Base-by-base conservation (phyloP, 2,329 filamentous ascomycete species). In the Fusarium solani-melongenae region DNA sequence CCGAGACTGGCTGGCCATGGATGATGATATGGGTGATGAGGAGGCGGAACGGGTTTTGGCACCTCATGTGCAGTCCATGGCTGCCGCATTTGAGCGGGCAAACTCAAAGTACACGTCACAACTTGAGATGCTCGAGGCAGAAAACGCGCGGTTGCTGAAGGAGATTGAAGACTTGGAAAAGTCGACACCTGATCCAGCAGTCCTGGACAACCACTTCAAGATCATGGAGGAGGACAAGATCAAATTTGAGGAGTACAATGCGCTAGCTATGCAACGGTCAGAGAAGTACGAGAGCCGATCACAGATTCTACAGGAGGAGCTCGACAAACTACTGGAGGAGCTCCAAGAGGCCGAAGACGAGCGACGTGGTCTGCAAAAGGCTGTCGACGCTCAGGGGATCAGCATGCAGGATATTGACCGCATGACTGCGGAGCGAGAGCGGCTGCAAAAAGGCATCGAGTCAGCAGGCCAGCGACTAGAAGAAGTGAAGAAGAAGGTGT, bases 361-460 rank as follows among this genome's bases (percentile, higher is more conserved):
- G 81, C 91, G 94, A 70, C 86, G 90, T 46, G 88, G 89, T 33
- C 88, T 99, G 11, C 96, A 98, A 81, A 91, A 92, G 67, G 92
- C 93, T 33, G 95, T 99, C 31, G 96, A 98, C 82, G 92, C 93
- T 76, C 94, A 97, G 80, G 96, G 96, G 3, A 95, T 99, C 81
- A 97, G 95, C 78, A 97, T 98, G 84, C 93, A 96, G 84, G 96
- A 99, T 88, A 98, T 99, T 80, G 96, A 99, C 88, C 94, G 96
- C 82, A 98, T 99, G 96, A 98, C 95, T 76, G 92, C 94, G 38
- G 96, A 99, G 82, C 92, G 95, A 62, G 96, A 99, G 79, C 92
- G 96, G 55, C 88, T 99, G n/a, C 94, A 97, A 74, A 95, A 93
- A 77, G 93, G 92, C 46, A 92, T 98, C 51, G 94, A 98, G 77